phyloP scores from a whole-genome alignment of 192 early-diverging fungal species.

The Coemansia pectinata region DNA sequence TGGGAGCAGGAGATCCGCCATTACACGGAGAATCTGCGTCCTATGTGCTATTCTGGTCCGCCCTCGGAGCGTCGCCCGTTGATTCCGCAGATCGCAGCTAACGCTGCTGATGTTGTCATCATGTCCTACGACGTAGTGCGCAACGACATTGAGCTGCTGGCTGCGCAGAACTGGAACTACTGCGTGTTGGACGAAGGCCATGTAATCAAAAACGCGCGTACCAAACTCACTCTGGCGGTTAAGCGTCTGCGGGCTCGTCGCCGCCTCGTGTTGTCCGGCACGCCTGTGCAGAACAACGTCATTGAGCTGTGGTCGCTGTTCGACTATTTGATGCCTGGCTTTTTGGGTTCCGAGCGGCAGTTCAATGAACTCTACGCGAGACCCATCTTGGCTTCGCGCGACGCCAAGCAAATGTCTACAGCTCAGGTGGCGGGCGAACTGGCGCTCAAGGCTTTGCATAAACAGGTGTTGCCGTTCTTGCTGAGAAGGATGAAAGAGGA shows the following conservation, averaged over 20 bases:
- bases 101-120: constrained; percentile 78
- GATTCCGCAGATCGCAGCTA: constrained; percentile 51
- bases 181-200: constrained; percentile 98
- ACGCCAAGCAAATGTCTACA: constrained; percentile 69
- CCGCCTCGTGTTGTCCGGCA: constrained; percentile 93
- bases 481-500: constrained; percentile 97
- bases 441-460: constrained; percentile 92
- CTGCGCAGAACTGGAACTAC: constrained; percentile 81
- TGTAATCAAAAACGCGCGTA: constrained; percentile 92
- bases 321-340: constrained; percentile 99
- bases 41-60: constrained; percentile 84
- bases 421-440: constrained; percentile 31
- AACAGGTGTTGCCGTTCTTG: constrained; percentile 95
- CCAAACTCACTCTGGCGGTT: constrained; percentile 91
- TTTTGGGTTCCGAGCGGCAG: constrained; percentile 89
- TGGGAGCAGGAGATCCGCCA: constrained; percentile 92
- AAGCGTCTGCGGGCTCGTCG: constrained; percentile 87
- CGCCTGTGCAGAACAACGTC: constrained; percentile 98
- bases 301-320: constrained; percentile 97
- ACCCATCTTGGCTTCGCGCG: constrained; percentile 87
- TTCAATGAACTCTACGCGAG: constrained; percentile 95
- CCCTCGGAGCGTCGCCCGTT: constrained; percentile 73
- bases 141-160: constrained; percentile 88
- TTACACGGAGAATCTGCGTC: constrained; percentile 74
- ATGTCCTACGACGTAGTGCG: constrained; percentile 97